Percentiles rank a stretch among this genome's conserved stretches.
Evolutionary conservation across 495 filamentous ascomycete species (phyloP).

Genomic region (Saxophila tyrrhenica): DNA sequence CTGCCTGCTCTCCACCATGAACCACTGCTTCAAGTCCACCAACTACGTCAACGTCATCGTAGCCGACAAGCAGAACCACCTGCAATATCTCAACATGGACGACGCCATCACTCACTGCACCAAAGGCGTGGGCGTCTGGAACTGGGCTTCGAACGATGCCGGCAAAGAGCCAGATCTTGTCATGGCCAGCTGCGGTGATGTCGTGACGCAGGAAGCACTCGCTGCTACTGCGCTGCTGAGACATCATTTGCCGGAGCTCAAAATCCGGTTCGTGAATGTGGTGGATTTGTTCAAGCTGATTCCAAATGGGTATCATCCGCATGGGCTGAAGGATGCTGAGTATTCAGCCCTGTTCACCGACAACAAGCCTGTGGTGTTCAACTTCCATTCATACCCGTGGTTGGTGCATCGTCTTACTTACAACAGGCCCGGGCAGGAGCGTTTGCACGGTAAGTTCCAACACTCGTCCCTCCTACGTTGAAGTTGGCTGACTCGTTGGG

Average conservation of each 20-base stretch:
- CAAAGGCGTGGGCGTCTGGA: conserved; percentile 52
- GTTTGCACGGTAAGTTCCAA: conserved; percentile 37
- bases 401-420: conserved; percentile 61
- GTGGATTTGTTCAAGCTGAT: conserved; percentile 68
- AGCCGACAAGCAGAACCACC: conserved; percentile 63
- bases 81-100: conserved; percentile 58
- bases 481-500: too few relatives aligned
- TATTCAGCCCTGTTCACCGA: conserved; percentile 56
- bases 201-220: conserved; percentile 56
- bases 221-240: conserved; percentile 57
- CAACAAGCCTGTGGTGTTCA: conserved; percentile 61
- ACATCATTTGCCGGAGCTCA: conserved; percentile 50
- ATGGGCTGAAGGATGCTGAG: conserved; percentile 50
- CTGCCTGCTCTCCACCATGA: conserved; percentile 53
- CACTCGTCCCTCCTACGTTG: neutral
- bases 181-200: conserved; percentile 61
- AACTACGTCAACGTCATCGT: conserved; percentile 72
- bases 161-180: conserved; percentile 55
- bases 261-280: conserved; percentile 64
- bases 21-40: conserved; percentile 55
- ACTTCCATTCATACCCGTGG: conserved; percentile 72
- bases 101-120: conserved; percentile 58
- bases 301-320: conserved; percentile 50
- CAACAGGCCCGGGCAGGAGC: conserved; percentile 49
- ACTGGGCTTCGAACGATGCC: conserved; percentile 45